Evolutionary conservation across 2,329 filamentous ascomycete species (phyloP), one percentile per base, ranked within the genome.

Genomic region (Helotiales sp.): DNA sequence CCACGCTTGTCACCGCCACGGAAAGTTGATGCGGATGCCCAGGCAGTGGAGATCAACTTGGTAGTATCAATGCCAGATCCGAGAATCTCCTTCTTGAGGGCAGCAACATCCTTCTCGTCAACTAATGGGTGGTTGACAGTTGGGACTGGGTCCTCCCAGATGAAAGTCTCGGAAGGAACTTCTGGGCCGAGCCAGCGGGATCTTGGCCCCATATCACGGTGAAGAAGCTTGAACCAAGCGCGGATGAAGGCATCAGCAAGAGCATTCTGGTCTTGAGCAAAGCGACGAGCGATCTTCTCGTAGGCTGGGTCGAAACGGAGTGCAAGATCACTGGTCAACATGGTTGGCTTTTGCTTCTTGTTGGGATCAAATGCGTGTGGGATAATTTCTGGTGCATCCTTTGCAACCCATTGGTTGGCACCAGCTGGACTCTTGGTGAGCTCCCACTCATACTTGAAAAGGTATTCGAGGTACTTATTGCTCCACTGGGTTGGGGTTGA

Each of bases 201-300:
- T 63, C 86, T 82, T 50, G 91, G 91, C 17, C 91, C 91, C 81
- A 94, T 86, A 78, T 93, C 91, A 81, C 91, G 91, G 82, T 94
- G 91, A 37, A 91, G 83, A 49, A 94, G 86, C 87, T 94, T 93
- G 86, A 92, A 94, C 91, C 91, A 94, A 15, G 91, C 91, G 59
- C 87, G 86, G 24, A 85, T 83, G 75, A 93, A 94, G 8, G 86
- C 88, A 68, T 93, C 87, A 63, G 84, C 84, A 45, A 93, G 84
- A 82, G 92, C 80, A 54, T 91, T 84, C 1, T 89, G 89, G 80
- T 93, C 81, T 72, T 88, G 86, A 55, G 90, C 81, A 85, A 88
- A 93, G 74, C 84, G 86, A 62, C 88, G 86, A 20, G 89, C 86
- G 77, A 94, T 91, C 86, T 93, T 93, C 81, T 91, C 89, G 81